Conservation (phyloP, 1,284 basidiomycete genomes). For the Gymnopus androsaceus region DNA sequence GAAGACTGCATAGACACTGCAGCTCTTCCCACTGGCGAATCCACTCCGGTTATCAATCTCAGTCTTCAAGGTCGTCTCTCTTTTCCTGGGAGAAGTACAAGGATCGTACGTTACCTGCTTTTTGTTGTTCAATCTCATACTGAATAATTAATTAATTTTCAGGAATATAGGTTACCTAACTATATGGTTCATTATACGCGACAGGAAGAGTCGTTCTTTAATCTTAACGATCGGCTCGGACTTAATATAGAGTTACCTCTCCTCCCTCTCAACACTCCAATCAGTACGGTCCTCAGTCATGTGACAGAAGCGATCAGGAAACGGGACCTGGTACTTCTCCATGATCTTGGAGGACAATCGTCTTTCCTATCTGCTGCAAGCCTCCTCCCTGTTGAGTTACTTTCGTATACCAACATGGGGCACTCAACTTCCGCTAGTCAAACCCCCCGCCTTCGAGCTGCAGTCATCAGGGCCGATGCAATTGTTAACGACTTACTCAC, state of each 20-base stretch:
- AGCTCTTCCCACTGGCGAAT: not conserved
- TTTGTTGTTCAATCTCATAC: not conserved
- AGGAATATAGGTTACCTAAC: not conserved
- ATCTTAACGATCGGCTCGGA: not conserved
- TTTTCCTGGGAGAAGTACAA: not conserved
- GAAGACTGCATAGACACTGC: not conserved
- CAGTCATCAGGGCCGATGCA: not conserved
- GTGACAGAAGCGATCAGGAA: not conserved
- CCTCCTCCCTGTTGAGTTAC: not conserved
- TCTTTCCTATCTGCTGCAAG: not conserved
- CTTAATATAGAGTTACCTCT: not conserved
- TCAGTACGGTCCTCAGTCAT: not conserved
- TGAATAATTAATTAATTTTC: no score
- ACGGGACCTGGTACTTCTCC: not conserved
- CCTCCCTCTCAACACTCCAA: not conserved
- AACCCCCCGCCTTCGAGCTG: not conserved
- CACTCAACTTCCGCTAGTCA: not conserved
- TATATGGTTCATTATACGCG: not conserved
- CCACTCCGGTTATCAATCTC: not conserved
- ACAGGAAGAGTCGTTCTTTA: no score
- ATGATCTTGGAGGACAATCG: not conserved
- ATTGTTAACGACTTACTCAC: not conserved
- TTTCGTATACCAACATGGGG: not conserved
- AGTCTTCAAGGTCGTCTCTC: not conserved
- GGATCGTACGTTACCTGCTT: not conserved